phyloP scores from a whole-genome alignment of 2,329 filamentous ascomycete genomes.

The Teratosphaeria epicoccoides region DNA sequence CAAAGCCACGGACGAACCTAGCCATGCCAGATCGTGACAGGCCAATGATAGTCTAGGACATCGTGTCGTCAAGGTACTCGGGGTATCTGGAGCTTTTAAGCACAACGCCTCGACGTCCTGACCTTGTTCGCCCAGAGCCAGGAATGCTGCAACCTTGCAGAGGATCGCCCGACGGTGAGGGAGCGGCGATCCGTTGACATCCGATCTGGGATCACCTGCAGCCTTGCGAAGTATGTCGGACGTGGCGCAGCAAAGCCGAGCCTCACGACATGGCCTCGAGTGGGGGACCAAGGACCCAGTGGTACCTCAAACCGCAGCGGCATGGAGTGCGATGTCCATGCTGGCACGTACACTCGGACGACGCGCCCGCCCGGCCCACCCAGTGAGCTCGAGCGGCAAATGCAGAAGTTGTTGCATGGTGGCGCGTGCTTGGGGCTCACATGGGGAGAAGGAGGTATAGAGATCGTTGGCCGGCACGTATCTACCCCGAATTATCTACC shows the following conservation, averaged over 20 bases:
- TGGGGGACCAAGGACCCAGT: neutral
- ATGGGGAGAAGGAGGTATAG: neutral
- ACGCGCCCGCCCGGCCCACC: too few species aligned
- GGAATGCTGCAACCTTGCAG: neutral
- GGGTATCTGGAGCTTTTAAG: too few species aligned
- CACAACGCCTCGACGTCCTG: too few species aligned
- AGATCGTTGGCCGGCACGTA: too few species aligned
- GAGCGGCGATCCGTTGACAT: neutral
- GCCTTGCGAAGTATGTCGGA: neutral
- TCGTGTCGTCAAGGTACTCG: too few species aligned
- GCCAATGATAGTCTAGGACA: too few species aligned
- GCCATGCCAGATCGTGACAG: too few species aligned
- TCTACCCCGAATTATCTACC: too few species aligned
- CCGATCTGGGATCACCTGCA: neutral
- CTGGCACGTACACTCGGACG: neutral
- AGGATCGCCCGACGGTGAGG: neutral
- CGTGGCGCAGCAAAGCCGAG: neutral
- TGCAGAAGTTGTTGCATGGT: neutral
- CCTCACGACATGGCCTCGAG: neutral
- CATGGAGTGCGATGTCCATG: neutral
- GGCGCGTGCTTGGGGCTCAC: neutral
- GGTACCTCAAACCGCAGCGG: neutral
- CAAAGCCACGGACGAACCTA: too few species aligned
- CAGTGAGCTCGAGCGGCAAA: neutral
- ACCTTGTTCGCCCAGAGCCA: too few species aligned